Evolutionary conservation across 2,329 filamentous ascomycete species (phyloP), one percentile per base, ranked within the genome.

Genomic region (Colletotrichum viniferum): DNA sequence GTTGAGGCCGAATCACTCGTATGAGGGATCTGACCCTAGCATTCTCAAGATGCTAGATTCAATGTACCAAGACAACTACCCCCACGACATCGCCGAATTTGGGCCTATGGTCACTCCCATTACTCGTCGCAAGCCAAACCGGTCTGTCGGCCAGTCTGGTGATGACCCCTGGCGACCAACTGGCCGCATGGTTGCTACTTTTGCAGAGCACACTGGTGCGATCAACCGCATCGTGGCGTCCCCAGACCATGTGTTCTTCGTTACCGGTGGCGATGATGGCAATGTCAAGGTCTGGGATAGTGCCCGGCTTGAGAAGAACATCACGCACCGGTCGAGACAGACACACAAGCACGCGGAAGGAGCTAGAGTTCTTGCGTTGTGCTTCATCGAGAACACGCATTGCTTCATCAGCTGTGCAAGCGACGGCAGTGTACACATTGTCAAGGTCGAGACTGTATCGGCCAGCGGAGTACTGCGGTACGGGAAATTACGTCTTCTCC

Each of bases 211-310:
- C 81, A 92, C 89, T 32, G 95, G 92, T 1, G 91, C 95, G 9
- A 92, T 98, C 77, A 98, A 94, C 80, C 92, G 96, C 12, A 91
- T 98, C 13, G 88, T 94, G 3, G 91, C 95, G 9, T 93, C 97
- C 3, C 95, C 96, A 1, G 97, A 99, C 81, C 96, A 99, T 82
- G 87, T 93, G 6, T 99, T 99, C 85, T 99, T 99, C 84, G 90
- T 98, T 72, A 98, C 97, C 1, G 96, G 93, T 8, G 96, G 96
- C 12, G 95, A 98, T 80, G 97, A 99, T 83, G 95, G 97, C 4
- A 92, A 91, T 8, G 95, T 98, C 72, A 98, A 95, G 81, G 90
- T 99, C 7, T 99, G 97, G 97, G 97, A 99, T 84, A 94, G 95
- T 30, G 93, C 92, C 30, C 91, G 97, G 28, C 89, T 99, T 8